Evolutionary conservation across 192 early-diverging fungal genomes (phyloP), one percentile per base, ranked within the genome.

Genomic region (Entomortierella chlamydospora): DNA sequence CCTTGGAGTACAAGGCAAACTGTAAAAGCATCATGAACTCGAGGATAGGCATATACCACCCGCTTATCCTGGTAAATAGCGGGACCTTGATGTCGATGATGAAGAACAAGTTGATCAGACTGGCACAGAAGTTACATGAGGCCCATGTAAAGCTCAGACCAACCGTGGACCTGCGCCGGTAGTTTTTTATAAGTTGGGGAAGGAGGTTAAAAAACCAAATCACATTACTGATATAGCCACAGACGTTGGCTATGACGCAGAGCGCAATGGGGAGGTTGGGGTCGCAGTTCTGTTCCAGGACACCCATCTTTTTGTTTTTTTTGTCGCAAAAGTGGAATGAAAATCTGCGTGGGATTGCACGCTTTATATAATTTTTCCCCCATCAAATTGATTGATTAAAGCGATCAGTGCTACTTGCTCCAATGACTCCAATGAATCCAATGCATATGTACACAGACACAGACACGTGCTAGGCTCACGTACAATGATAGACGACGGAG

Each of bases 121-220:
- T 73, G 43, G 71, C 71, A 11, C 43, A 56, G 34, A 73, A 73
- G 39, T 73, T 73, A 25, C 61, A 73, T 4, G 71, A 64, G 1
- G 71, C 71, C 71, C 71, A 73, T 6, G 64, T 58, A 29, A 73
- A 73, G 30, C 71, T 73, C 7, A 73, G 55, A 4, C 71, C 71
- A 2, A 33, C 17, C 4, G 71, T 73, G 33, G 71, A 64, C 26
- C 28, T 43, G 28, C 71, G 61, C 15, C 61, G 54, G 33, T 50
- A 52, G 62, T 73, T 73, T 34, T 73, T 73, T 43, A 73, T 22
- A 34, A 73, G 42, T 56, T 73, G 71, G 0, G 71, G 71, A 23
- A 73, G 71, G 12, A 73, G 62, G 56, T 64, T 61, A 22, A 73
- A 53, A 55, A 73, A 73, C 71, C 71, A 73, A 23, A 73, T 64